Percentiles rank a stretch among this genome's conserved stretches.
Evolutionary conservation across 2,329 filamentous ascomycete genomes (phyloP).

Genomic region (Ceratocystis ficicola): DNA sequence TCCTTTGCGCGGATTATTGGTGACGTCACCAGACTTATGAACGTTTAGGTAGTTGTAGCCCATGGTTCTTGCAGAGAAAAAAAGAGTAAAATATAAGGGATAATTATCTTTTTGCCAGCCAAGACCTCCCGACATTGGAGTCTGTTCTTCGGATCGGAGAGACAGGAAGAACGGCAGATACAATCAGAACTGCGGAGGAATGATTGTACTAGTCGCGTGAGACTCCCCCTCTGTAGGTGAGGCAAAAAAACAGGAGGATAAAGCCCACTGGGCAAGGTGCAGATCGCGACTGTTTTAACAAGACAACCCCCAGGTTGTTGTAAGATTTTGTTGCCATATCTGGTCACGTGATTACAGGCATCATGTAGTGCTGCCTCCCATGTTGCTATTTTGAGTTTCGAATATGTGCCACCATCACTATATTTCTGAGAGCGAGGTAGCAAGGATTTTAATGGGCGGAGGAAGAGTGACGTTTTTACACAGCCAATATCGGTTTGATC

Average conservation of each 20-base stretch:
- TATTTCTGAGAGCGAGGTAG: background rate
- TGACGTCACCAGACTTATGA: background rate
- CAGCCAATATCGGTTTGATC: background rate
- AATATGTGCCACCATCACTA: constrained; percentile 1
- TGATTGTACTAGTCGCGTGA: background rate
- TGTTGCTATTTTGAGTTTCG: background rate
- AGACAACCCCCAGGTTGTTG: background rate
- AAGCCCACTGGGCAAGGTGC: background rate
- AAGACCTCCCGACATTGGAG: no score
- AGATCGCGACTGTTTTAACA: constrained; percentile 2
- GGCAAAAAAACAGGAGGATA: background rate
- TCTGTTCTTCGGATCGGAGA: background rate
- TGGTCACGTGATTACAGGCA: background rate
- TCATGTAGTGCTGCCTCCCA: background rate
- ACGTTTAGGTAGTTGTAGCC: background rate
- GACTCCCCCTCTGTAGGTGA: background rate
- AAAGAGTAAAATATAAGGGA: background rate
- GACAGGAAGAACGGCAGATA: background rate
- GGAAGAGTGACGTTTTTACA: background rate
- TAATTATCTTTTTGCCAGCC: background rate
- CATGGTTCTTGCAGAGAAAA: background rate
- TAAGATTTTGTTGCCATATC: background rate
- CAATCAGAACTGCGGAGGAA: background rate
- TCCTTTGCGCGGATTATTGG: background rate
- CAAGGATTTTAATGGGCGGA: no score